Evolutionary conservation across 495 filamentous ascomycete genomes (phyloP).

Genomic region (Chaetomium cochliodes): DNA sequence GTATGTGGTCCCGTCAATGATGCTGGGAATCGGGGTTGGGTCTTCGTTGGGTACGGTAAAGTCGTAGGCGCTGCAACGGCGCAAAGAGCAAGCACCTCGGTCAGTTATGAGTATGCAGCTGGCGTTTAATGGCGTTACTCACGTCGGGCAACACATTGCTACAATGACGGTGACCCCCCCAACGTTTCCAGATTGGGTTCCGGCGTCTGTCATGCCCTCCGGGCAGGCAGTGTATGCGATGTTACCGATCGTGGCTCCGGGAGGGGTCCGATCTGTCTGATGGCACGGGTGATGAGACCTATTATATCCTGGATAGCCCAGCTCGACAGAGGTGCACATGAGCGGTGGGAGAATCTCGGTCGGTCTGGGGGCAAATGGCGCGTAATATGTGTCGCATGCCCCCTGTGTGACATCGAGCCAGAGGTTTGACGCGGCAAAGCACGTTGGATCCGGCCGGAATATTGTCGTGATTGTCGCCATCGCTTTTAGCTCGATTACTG

Average conservation of each 20-base stretch:
- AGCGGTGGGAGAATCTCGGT: not conserved
- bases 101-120: not conserved
- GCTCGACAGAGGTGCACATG: no score
- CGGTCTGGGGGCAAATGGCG: not conserved
- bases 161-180: not conserved
- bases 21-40: not conserved
- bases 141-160: not conserved
- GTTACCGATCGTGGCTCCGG: not conserved
- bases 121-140: not conserved
- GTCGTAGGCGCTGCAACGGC: not conserved
- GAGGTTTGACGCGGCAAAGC: no score
- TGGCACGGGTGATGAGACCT: not conserved
- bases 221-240: not conserved
- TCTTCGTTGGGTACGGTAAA: not conserved
- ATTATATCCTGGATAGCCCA: not conserved
- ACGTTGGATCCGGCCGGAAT: no score
- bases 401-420: not conserved
- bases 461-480: no score
- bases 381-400: not conserved
- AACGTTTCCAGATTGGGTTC: not conserved
- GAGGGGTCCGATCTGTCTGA: not conserved
- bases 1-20: not conserved
- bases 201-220: not conserved
- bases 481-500: no score
- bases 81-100: not conserved